Evolutionary conservation across 768 basidiomycete genomes (phyloP).

Genomic region (Filobasidium wieringae): DNA sequence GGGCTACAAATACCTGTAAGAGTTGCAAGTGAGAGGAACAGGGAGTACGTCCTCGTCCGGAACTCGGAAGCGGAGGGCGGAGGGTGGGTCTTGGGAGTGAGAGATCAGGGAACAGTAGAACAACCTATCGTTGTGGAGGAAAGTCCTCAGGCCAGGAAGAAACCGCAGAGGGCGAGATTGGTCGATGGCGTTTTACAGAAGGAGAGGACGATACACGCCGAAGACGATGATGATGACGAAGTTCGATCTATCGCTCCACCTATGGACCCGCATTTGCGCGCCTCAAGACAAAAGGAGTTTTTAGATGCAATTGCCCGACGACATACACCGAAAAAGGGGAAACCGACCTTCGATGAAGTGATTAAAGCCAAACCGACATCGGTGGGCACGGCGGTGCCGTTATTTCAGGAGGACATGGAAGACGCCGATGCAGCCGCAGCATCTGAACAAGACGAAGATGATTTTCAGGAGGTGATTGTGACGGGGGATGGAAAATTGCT

Average conservation of each 20-base stretch:
- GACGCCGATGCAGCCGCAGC: slow-evolving; percentile 25
- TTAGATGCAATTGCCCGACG: slow-evolving; percentile 32
- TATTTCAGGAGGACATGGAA: slow-evolving; percentile 11
- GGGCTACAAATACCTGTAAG: slow-evolving; percentile 74
- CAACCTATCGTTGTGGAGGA: slow-evolving; percentile 77
- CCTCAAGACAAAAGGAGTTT: slow-evolving; percentile 28
- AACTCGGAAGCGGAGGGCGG: slow-evolving; percentile 67
- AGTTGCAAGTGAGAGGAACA: slow-evolving; percentile 88
- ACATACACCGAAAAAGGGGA: slow-evolving; percentile 24
- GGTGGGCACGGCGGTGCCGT: neutral
- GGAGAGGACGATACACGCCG: neutral
- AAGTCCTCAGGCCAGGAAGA: slow-evolving; percentile 23
- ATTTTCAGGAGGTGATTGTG: slow-evolving; percentile 67
- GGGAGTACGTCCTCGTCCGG: slow-evolving; percentile 87
- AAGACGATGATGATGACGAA: neutral
- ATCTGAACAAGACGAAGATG: slow-evolving; percentile 45
- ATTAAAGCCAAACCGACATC: neutral
- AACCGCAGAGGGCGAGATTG: neutral
- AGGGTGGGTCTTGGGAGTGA: slow-evolving; percentile 88
- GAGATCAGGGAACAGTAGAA: slow-evolving; percentile 68
- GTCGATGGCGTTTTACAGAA: neutral
- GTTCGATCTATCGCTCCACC: neutral
- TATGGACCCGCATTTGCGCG: slow-evolving; percentile 26
- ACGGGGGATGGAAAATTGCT: neutral
- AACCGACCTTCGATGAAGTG: slow-evolving; percentile 4